These are phyloP conservation scores for Gymnopus androsaceus DNA, from an alignment of 1,284 basidiomycete species.

Conservation along the genomic window DNA sequence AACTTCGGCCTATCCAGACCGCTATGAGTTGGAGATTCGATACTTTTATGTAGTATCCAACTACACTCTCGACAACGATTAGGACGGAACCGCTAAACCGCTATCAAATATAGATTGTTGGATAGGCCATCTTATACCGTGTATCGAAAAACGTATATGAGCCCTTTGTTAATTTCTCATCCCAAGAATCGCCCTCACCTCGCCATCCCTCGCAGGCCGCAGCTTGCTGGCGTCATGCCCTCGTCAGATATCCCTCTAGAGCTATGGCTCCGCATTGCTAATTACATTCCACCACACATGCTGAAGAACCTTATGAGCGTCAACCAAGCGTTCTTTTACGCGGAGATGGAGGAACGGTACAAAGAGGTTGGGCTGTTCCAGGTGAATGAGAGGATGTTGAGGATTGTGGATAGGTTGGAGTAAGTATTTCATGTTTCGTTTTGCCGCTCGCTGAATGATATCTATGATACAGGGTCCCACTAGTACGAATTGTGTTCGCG, in stretches of 20 bases:
- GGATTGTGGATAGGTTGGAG: constrained; percentile 8
- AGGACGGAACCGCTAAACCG: too few relatives aligned
- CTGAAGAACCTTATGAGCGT: constrained; percentile 25
- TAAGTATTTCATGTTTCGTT: not conserved
- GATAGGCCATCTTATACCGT: too few relatives aligned
- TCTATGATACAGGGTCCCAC: not conserved
- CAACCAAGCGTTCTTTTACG: constrained; percentile 26
- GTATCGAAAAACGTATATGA: too few relatives aligned
- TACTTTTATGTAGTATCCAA: too few relatives aligned
- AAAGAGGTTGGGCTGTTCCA: constrained; percentile 17
- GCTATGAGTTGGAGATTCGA: too few relatives aligned
- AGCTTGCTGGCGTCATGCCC: not conserved
- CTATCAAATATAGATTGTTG: too few relatives aligned
- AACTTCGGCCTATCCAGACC: too few relatives aligned
- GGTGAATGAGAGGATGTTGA: constrained; percentile 5
- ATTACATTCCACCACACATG: constrained; percentile 21
- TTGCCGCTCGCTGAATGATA: not conserved
- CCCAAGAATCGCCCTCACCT: too few relatives aligned
- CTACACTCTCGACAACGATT: too few relatives aligned
- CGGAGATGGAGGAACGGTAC: constrained; percentile 28
- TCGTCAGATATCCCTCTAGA: constrained; percentile 23
- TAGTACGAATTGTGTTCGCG: constrained; percentile 1
- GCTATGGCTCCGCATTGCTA: constrained; percentile 28
- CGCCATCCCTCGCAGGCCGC: too few relatives aligned
- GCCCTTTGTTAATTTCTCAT: too few relatives aligned